phyloP scores from a whole-genome alignment of 257 asterid genomes.

The Coffea eugenioides region DNA sequence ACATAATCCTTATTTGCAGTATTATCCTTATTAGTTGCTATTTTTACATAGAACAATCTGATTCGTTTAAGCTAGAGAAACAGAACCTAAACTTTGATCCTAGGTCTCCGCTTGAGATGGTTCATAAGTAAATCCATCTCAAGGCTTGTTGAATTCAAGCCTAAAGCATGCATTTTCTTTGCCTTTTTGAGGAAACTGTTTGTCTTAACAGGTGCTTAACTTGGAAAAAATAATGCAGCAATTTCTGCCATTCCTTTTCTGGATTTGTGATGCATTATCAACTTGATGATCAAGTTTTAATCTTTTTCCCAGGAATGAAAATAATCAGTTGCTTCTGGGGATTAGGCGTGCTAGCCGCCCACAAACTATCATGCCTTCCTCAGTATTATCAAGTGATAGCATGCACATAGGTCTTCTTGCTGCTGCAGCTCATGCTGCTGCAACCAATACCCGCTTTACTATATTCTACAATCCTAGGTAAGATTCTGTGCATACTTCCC shows the following conservation, averaged over 20 bases:
- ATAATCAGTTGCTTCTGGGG: slow-evolving; percentile 80
- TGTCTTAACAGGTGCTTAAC: neutral
- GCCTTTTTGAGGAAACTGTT: neutral
- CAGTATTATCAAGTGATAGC: slow-evolving; percentile 90
- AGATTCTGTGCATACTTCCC: neutral
- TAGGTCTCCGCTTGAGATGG: neutral
- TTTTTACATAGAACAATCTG: no score
- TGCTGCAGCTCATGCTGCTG: slow-evolving; percentile 97
- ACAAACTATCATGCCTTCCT: slow-evolving; percentile 88
- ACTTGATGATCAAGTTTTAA: neutral
- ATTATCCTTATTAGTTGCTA: no score
- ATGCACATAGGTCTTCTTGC: slow-evolving; percentile 98
- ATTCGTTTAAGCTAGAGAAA: no score
- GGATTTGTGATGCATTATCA: slow-evolving; percentile 3
- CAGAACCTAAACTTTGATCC: neutral
- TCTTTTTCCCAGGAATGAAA: slow-evolving; percentile 63
- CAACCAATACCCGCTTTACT: slow-evolving; percentile 87
- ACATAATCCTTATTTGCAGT: neutral
- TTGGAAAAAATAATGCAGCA: neutral
- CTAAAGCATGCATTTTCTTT: neutral
- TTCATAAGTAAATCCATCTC: no score
- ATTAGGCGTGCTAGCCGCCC: slow-evolving; percentile 87
- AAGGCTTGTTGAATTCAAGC: neutral
- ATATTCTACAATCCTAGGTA: slow-evolving; percentile 90
- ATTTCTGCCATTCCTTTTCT: neutral